Evolutionary conservation across 2,329 filamentous ascomycete genomes (phyloP).

Genomic region (Blastomyces gilchristii): DNA sequence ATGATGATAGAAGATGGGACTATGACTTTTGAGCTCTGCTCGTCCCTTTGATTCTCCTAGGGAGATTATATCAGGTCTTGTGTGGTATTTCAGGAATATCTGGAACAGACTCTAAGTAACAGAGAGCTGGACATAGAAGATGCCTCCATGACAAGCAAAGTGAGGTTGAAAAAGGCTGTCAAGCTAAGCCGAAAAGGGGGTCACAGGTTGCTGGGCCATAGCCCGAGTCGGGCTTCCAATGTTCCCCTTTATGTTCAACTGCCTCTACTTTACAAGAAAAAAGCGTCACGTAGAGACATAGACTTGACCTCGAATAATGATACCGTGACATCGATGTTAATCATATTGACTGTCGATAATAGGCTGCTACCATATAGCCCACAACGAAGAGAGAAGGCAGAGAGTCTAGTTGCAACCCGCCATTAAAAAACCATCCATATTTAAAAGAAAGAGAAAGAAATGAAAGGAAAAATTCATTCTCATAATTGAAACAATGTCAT

Average conservation of each 20-base stretch:
- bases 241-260: background rate
- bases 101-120: background rate
- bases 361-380: background rate
- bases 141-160: background rate
- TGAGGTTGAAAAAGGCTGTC: constrained; percentile 1
- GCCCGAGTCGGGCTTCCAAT: background rate
- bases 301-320: background rate
- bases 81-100: background rate
- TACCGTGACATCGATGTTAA: background rate
- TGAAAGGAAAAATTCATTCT: background rate
- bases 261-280: background rate
- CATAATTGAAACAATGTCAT: background rate
- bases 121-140: background rate
- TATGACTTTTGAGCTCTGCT: background rate
- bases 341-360: background rate
- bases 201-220: background rate
- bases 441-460: background rate
- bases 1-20: background rate
- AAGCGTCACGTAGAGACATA: background rate
- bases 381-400: background rate
- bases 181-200: constrained; percentile 1
- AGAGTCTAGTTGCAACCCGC: constrained; percentile 2
- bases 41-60: background rate
- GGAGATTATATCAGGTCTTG: background rate
- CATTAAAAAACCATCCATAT: background rate